These are phyloP conservation scores for Pistacia vera DNA, from an alignment of 345 rosid genomes.

Conservation along the genomic window DNA sequence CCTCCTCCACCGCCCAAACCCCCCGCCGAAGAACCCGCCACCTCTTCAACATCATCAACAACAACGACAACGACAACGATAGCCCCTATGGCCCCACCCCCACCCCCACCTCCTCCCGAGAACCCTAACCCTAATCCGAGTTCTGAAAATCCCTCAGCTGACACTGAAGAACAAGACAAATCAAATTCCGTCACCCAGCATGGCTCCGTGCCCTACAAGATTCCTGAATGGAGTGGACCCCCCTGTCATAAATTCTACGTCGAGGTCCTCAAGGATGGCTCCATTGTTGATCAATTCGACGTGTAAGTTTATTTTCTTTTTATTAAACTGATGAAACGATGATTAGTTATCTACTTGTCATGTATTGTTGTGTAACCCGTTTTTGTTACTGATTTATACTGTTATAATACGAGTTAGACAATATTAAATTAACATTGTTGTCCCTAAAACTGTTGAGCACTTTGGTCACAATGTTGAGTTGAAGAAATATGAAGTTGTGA, in stretches of 20 bases:
- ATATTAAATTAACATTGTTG: no score
- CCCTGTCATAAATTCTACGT: constrained; percentile 64
- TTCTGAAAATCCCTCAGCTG: constrained; percentile 18
- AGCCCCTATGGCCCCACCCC: constrained; percentile 40
- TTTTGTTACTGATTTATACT: no score
- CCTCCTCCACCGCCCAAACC: constrained; percentile 11
- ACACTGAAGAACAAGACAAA: constrained; percentile 3
- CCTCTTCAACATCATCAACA: constrained; percentile 13
- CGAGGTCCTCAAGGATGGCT: constrained; percentile 89
- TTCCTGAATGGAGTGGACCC: constrained; percentile 91
- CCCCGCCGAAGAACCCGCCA: constrained; percentile 2
- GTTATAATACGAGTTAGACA: no score
- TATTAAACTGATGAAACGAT: no score
- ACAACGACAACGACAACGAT: constrained; percentile 16
- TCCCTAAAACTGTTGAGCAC: no score
- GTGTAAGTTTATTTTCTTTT: constrained; percentile 41
- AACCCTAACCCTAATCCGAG: constrained; percentile 26
- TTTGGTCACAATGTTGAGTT: no score
- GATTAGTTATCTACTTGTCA: not conserved
- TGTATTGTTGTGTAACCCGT: not conserved
- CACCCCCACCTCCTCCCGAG: constrained; percentile 47
- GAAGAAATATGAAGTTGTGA: not conserved
- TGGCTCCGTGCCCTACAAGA: constrained; percentile 65
- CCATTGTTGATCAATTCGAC: constrained; percentile 58
- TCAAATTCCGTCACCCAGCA: constrained; percentile 23